These are phyloP conservation scores for Piromyces sp. DNA, from an alignment of 192 early-diverging fungal species.

Conservation along the genomic window DNA sequence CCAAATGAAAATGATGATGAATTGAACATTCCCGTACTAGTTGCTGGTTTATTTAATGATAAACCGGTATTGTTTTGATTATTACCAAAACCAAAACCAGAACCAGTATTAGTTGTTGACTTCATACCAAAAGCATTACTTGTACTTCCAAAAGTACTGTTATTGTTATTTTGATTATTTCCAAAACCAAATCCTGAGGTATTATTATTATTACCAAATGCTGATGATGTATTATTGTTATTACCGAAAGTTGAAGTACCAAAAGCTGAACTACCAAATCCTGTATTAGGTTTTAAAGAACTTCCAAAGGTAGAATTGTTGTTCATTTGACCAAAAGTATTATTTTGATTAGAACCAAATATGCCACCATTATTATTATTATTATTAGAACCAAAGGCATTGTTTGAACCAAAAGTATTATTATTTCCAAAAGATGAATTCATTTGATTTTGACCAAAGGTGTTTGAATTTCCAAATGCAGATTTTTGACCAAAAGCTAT, in stretches of 20 bases:
- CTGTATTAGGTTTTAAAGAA: no score
- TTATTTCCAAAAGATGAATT: not conserved
- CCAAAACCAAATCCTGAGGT: no score
- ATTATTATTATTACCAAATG: no score
- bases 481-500: not conserved
- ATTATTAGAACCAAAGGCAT: not conserved
- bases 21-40: not conserved
- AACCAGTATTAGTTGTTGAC: not conserved
- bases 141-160: not conserved
- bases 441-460: not conserved
- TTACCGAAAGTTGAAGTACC: not conserved
- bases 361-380: not conserved
- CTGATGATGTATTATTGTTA: not conserved
- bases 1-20: not conserved
- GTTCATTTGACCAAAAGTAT: not conserved
- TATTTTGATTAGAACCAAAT: no score
- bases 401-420: not conserved
- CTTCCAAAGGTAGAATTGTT: not conserved
- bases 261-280: no score
- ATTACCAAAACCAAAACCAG: not conserved
- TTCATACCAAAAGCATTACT: not conserved
- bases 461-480: not conserved
- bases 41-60: not conserved
- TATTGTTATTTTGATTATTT: not conserved
- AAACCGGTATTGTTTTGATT: not conserved